phyloP scores from a whole-genome alignment of 108 stramenopile genomes.

The Conticribra weissflogii region DNA sequence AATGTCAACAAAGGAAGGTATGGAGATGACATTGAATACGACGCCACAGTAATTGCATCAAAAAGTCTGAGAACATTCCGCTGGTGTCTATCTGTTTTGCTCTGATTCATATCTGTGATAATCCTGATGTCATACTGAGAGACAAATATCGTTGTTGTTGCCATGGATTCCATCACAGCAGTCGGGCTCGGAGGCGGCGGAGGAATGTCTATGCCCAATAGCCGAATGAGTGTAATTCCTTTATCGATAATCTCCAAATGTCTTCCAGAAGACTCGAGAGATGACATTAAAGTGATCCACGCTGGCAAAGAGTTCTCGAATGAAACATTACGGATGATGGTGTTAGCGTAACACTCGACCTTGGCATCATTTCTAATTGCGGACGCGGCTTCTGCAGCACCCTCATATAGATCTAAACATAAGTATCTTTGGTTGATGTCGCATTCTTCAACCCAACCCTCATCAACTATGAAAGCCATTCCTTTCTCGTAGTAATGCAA shows the following conservation, averaged over 20 bases:
- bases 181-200: not conserved
- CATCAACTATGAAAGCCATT: not conserved
- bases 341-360: not conserved
- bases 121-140: not conserved
- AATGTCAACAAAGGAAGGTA: conserved; percentile 7
- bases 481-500: conserved; percentile 18
- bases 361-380: not conserved
- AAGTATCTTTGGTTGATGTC: too few species aligned
- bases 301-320: not conserved
- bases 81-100: not conserved
- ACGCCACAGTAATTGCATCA: not conserved
- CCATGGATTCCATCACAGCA: not conserved
- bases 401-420: not conserved
- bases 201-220: not conserved
- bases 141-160: not conserved
- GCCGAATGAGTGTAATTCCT: not conserved
- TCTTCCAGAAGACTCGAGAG: not conserved
- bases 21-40: conserved; percentile 6
- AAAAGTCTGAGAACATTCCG: not conserved
- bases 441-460: not conserved
- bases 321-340: not conserved
- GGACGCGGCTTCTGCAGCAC: too few species aligned
- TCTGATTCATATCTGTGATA: not conserved
- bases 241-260: not conserved
- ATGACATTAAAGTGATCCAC: not conserved